Evolutionary conservation across 106 monocot genomes (phyloP).

Genomic region (Acanthochlamys bracteata): DNA sequence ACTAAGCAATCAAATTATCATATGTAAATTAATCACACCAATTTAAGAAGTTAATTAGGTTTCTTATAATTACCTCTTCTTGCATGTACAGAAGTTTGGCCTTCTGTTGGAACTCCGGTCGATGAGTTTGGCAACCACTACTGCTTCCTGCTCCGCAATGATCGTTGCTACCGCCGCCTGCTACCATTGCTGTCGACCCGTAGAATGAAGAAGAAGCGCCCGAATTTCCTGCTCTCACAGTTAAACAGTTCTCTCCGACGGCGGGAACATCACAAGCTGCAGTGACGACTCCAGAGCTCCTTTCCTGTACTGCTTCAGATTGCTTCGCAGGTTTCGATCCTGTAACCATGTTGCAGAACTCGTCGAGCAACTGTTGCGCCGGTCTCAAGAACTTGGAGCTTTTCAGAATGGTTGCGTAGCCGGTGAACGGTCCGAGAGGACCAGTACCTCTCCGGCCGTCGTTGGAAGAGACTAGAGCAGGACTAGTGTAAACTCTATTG

Average conservation of each 20-base stretch:
- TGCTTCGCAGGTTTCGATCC: constrained; percentile 1
- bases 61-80: constrained; percentile 33
- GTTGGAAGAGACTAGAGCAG: background rate
- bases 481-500: background rate
- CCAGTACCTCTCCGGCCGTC: constrained; percentile 14
- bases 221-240: constrained; percentile 11
- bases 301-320: background rate
- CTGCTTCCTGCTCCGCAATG: background rate
- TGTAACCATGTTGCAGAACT: constrained; percentile 28
- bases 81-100: constrained; percentile 48
- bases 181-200: constrained; percentile 23
- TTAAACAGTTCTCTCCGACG: background rate
- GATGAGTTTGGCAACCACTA: background rate
- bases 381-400: constrained; percentile 51
- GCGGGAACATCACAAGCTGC: background rate
- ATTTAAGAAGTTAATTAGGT: too few relatives aligned
- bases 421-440: constrained; percentile 59
- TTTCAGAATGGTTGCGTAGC: constrained; percentile 53
- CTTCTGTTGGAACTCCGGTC: constrained; percentile 45
- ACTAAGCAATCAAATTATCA: too few relatives aligned
- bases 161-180: background rate
- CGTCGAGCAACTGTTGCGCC: constrained; percentile 43
- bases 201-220: constrained; percentile 22
- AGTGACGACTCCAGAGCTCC: background rate
- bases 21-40: too few relatives aligned